phyloP scores from a whole-genome alignment of 345 rosid genomes.

The Populus simonii region DNA sequence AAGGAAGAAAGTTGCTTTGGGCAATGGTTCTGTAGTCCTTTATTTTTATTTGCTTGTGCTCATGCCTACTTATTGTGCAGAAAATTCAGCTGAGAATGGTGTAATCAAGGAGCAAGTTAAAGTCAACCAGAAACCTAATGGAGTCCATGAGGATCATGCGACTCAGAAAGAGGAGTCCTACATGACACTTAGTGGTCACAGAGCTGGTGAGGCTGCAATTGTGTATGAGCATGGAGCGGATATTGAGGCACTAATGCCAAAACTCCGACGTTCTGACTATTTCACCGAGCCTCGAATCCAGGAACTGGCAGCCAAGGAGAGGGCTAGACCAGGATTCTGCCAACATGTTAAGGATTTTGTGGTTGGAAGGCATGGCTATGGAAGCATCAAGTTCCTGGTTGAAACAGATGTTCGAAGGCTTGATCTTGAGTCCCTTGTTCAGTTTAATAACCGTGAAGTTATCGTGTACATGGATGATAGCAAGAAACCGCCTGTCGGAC shows the following conservation, averaged over 20 bases:
- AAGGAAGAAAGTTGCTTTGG: background rate
- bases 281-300: constrained; percentile 90
- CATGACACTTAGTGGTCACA: constrained; percentile 55
- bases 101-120: constrained; percentile 38
- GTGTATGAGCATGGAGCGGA: constrained; percentile 80
- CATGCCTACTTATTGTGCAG: constrained; percentile 29
- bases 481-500: constrained; percentile 84
- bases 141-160: constrained; percentile 43
- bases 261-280: constrained; percentile 71
- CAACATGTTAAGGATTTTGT: constrained; percentile 71
- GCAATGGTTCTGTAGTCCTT: background rate
- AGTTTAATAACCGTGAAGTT: constrained; percentile 86
- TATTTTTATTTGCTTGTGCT: background rate
- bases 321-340: constrained; percentile 74
- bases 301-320: constrained; percentile 90
- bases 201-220: constrained; percentile 81
- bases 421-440: constrained; percentile 74
- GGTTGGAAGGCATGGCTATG: constrained; percentile 82
- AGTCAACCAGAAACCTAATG: constrained; percentile 48
- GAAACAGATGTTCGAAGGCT: constrained; percentile 83
- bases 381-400: constrained; percentile 80
- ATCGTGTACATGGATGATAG: constrained; percentile 93
- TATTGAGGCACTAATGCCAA: constrained; percentile 90
- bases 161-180: constrained; percentile 48
- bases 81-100: constrained; percentile 37